Base-by-base conservation (phyloP, 805 yeast species). In the Lipomyces lipofer region DNA sequence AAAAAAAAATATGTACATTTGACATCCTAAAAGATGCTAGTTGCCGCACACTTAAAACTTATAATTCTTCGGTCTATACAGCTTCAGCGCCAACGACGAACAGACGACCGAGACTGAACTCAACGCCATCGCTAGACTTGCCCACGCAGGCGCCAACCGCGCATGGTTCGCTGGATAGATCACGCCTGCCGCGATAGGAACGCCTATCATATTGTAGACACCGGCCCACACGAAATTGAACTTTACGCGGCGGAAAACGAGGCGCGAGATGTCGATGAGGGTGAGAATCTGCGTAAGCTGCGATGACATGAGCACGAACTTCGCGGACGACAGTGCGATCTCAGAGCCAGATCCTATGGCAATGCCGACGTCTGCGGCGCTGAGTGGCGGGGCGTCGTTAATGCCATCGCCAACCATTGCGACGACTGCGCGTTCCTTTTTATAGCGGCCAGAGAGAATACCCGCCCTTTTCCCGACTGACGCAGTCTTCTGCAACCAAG, bases 151-250 rank as follows among this genome's bases (percentile, higher is more conserved):
- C 48, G 88, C 88, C 62, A 91, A 72, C 12, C 76, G 64, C 50
- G 85, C 79, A 47, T 88, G 75, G 33, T 86, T 84, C 71, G 85
- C 82, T 1, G 95, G 96, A 46, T 83, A 78, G 51, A 92, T 75
- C n/a, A 85, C 79, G 1, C 97, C 97, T 84, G 95, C 92, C 0
- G 98, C 97, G 62, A 92, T 78, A 1, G 98, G 99, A 32, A 92
- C 77, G 85, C 94, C 92, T 27, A 87, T 73, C 15, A 86, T 39
- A 65, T 92, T 92, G 71, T 92, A 92, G 40, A 89, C 73, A 7
- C 85, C 79, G 1, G 98, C 97, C 86, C 97, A 87, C 52, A 86
- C 68, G 63, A 92, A 88, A 69, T 94, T 94, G 70, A 84, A 66
- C 66, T 85, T 86, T 60, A 92, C 87, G 59, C 89, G 79, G 32